A percentile compares a stretch with the other conserved stretches of the same genome.
These are phyloP conservation scores for Dicorynia guianensis DNA, from an alignment of 306 rosid species.

Conservation along the genomic window DNA sequence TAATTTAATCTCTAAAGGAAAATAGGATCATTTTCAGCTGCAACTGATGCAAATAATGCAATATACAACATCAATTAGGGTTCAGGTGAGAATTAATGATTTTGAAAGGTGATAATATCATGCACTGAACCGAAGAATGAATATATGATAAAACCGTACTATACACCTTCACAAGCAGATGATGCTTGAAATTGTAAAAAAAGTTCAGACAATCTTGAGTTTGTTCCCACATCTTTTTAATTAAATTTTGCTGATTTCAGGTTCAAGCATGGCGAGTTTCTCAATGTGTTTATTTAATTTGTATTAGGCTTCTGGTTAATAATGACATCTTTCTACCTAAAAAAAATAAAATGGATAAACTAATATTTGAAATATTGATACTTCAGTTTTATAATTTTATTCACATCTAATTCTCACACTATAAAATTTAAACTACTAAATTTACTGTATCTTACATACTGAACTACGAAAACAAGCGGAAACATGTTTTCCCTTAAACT, in stretches of 20 bases:
- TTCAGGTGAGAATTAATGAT: background rate
- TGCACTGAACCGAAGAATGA: background rate
- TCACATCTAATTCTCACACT: no score
- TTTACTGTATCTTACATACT: no score
- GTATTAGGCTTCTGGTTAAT: background rate
- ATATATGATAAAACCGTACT: background rate
- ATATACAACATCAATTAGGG: background rate
- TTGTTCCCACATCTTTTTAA: background rate
- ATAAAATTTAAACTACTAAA: no score
- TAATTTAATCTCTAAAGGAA: background rate
- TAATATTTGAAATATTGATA: no score
- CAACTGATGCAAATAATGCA: background rate
- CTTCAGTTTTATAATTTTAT: no score
- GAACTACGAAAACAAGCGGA: no score
- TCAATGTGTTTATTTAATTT: background rate
- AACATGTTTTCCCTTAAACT: no score
- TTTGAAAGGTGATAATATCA: background rate
- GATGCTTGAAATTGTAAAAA: no score
- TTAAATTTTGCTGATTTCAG: no score
- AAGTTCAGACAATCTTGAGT: background rate
- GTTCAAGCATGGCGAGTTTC: no score
- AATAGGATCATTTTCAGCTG: background rate
- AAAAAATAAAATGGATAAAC: background rate
- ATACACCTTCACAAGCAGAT: no score
- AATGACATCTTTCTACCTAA: background rate